Evolutionary conservation across 140 eudicot genomes (phyloP).

Genomic region (Ambrosia hybrid): DNA sequence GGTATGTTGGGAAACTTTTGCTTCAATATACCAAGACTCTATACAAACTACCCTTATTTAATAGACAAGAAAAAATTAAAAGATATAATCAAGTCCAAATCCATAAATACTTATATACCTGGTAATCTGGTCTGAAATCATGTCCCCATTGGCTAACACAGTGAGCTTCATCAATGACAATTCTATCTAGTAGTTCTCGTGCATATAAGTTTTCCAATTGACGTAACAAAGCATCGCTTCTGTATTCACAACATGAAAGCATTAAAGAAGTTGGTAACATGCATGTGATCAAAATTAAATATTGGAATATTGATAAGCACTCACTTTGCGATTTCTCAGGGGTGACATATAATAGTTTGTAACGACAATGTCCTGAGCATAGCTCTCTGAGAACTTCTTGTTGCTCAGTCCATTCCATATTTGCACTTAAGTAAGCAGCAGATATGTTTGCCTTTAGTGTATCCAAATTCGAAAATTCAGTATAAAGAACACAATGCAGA

Average conservation of each 20-base stretch:
- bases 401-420: constrained; percentile 90
- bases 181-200: not conserved
- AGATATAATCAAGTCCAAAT: not conserved
- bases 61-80: not conserved
- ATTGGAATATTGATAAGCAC: constrained; percentile 15
- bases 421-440: constrained; percentile 91
- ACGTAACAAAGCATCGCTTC: not conserved
- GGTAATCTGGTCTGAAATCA: constrained; percentile 98
- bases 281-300: not conserved
- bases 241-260: not conserved
- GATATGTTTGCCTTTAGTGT: constrained; percentile 68
- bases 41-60: constrained; percentile 26
- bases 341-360: constrained; percentile 88
- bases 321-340: constrained; percentile 94
- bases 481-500: constrained; percentile 7
- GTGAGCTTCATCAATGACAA: constrained; percentile 77
- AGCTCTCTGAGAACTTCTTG: constrained; percentile 90
- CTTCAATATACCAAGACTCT: constrained; percentile 94
- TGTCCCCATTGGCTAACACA: constrained; percentile 99
- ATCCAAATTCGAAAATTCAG: constrained; percentile 16
- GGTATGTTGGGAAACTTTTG: constrained; percentile 85
- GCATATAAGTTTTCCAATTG: not conserved
- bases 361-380: constrained; percentile 54
- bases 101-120: too few relatives aligned
- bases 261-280: not conserved